These are phyloP conservation scores for Fusarium luffae DNA, from an alignment of 2,329 filamentous ascomycete genomes.

Conservation along the genomic window DNA sequence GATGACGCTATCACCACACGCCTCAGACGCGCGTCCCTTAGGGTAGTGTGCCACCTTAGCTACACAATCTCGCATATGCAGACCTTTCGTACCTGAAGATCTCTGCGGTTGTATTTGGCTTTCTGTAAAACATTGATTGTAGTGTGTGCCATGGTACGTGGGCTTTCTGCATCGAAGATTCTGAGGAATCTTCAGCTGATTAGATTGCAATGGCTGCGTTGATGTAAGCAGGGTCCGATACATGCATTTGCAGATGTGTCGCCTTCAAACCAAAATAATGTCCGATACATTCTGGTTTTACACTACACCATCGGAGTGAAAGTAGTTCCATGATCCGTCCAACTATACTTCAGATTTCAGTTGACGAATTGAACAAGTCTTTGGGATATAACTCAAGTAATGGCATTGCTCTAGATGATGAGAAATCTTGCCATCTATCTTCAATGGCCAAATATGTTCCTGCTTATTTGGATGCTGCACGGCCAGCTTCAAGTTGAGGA, in stretches of 20 bases:
- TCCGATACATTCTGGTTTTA: rapidly evolving
- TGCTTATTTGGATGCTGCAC: too few species aligned
- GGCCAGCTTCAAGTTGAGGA: too few species aligned
- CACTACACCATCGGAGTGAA: not conserved
- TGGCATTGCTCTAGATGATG: too few species aligned
- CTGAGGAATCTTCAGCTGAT: not conserved
- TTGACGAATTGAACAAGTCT: too few species aligned
- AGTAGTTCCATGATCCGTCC: too few species aligned
- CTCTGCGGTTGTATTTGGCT: not conserved
- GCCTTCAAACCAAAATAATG: not conserved
- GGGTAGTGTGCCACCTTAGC: not conserved
- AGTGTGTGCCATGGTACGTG: not conserved
- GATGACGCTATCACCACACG: constrained; percentile 10
- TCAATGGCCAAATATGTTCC: too few species aligned
- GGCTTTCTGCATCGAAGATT: not conserved
- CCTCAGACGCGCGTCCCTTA: not conserved
- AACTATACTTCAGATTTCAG: too few species aligned
- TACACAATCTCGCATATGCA: constrained; percentile 22
- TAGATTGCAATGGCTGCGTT: not conserved
- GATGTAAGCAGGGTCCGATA: not conserved
- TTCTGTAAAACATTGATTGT: not conserved
- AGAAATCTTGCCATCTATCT: too few species aligned
- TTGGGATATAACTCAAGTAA: too few species aligned
- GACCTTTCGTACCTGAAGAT: not conserved
- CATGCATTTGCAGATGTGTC: not conserved